These are phyloP conservation scores for Fusarium drepaniforme DNA, from an alignment of 2,329 filamentous ascomycete genomes.

Conservation along the genomic window DNA sequence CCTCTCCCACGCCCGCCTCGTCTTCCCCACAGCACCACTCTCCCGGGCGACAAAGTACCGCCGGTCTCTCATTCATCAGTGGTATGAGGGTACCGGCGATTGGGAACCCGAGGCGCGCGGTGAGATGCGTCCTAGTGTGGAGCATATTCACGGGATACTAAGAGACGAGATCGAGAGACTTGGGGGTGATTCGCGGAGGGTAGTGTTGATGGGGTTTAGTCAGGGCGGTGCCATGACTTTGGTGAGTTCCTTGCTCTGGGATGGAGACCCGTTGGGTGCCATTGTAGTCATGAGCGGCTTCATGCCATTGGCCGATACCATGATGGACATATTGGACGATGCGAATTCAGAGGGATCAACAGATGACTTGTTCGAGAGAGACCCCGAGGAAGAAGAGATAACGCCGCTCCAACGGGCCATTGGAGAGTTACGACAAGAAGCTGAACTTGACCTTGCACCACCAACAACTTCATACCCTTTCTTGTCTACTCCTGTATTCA, in stretches of 20 bases:
- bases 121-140: constrained; percentile 55
- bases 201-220: constrained; percentile 64
- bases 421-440: constrained; percentile 45
- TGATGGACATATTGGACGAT: constrained; percentile 41
- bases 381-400: neutral
- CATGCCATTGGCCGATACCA: constrained; percentile 54
- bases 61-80: constrained; percentile 49
- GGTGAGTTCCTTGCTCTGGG: constrained; percentile 57
- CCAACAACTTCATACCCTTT: constrained; percentile 22
- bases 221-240: constrained; percentile 65
- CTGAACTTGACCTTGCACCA: constrained; percentile 34
- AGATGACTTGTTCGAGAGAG: constrained; percentile 39
- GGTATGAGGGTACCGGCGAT: constrained; percentile 52
- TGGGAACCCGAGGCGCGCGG: constrained; percentile 49
- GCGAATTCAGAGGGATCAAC: neutral
- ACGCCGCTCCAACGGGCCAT: constrained; percentile 37
- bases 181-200: constrained; percentile 52
- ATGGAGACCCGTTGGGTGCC: constrained; percentile 53
- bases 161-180: constrained; percentile 48
- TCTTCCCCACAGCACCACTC: constrained; percentile 63
- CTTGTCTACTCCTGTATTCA: constrained; percentile 54
- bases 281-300: constrained; percentile 60
- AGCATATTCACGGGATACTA: constrained; percentile 55
- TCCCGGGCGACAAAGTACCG: constrained; percentile 48
- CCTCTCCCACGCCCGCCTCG: constrained; percentile 59